These are phyloP conservation scores for Kuraishia hungarica DNA, from an alignment of 805 yeast genomes.

Conservation along the genomic window DNA sequence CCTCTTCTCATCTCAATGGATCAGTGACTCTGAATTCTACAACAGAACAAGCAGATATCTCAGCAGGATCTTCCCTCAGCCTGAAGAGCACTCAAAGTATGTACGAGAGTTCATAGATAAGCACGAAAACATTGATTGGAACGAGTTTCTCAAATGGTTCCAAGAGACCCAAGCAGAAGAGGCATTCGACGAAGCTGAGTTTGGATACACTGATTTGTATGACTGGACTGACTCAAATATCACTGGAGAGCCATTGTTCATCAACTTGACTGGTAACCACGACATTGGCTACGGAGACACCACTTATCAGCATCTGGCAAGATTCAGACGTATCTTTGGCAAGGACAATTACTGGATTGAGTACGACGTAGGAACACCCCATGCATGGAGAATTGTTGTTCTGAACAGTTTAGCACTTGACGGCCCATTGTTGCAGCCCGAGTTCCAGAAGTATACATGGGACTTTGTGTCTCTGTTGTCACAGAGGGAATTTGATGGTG, in stretches of 20 bases:
- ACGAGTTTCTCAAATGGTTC: constrained; percentile 28
- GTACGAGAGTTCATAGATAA: constrained; percentile 37
- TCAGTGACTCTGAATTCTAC: constrained; percentile 75
- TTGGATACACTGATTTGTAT: constrained; percentile 51
- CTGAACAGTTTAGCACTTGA: constrained; percentile 77
- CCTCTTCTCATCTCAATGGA: constrained; percentile 91
- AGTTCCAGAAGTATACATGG: constrained; percentile 60
- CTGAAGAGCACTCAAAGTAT: constrained; percentile 37
- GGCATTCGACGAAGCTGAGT: constrained; percentile 19
- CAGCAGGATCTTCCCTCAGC: constrained; percentile 59
- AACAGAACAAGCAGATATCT: constrained; percentile 70
- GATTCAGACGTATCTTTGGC: constrained; percentile 73
- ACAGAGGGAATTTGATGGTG: constrained; percentile 53
- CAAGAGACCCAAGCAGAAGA: constrained; percentile 22
- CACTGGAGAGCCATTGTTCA: constrained; percentile 53
- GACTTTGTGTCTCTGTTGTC: constrained; percentile 58
- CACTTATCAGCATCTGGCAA: constrained; percentile 80
- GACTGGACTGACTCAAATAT: constrained; percentile 50
- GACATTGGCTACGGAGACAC: constrained; percentile 97
- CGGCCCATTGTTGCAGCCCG: constrained; percentile 80
- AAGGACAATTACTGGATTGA: constrained; percentile 77
- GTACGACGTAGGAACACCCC: constrained; percentile 50
- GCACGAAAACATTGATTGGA: constrained; percentile 53
- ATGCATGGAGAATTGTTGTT: constrained; percentile 87
- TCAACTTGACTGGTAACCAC: constrained; percentile 90